Conservation (phyloP, 345 rosid species). For the Brassica nigra region DNA sequence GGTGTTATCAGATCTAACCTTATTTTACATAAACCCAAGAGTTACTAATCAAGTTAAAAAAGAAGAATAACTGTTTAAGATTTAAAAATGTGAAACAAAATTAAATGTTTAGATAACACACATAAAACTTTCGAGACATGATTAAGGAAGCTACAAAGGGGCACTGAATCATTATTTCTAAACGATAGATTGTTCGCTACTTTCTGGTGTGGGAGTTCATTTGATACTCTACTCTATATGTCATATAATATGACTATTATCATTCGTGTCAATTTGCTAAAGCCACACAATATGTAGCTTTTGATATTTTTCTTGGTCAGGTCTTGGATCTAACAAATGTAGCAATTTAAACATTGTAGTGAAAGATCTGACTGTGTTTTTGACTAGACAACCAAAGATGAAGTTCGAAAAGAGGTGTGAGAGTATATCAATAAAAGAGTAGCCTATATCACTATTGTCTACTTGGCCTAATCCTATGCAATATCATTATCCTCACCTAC, state of each 20-base stretch:
- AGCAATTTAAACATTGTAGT: slow-evolving; percentile 15
- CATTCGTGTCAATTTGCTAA: not conserved
- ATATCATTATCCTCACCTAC: slow-evolving; percentile 19
- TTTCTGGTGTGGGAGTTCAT: slow-evolving; percentile 5
- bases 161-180: not conserved
- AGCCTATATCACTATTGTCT: slow-evolving; percentile 17
- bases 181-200: not conserved
- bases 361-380: slow-evolving; percentile 1
- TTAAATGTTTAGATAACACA: slow-evolving; percentile 6
- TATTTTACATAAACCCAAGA: not conserved
- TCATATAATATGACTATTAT: not conserved
- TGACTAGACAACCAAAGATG: slow-evolving; percentile 17
- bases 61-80: not conserved
- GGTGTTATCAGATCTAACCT: not conserved
- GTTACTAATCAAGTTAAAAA: not conserved
- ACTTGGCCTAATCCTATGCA: slow-evolving; percentile 31
- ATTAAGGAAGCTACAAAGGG: not conserved
- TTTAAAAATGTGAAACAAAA: slow-evolving; percentile 1
- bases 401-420: slow-evolving; percentile 17
- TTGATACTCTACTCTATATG: not conserved
- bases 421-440: slow-evolving; percentile 22
- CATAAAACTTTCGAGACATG: not conserved
- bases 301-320: not conserved
- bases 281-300: not conserved
- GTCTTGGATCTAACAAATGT: not conserved